phyloP scores from a whole-genome alignment of 1,139 yeast species.

The Diutina mesorugosa region DNA sequence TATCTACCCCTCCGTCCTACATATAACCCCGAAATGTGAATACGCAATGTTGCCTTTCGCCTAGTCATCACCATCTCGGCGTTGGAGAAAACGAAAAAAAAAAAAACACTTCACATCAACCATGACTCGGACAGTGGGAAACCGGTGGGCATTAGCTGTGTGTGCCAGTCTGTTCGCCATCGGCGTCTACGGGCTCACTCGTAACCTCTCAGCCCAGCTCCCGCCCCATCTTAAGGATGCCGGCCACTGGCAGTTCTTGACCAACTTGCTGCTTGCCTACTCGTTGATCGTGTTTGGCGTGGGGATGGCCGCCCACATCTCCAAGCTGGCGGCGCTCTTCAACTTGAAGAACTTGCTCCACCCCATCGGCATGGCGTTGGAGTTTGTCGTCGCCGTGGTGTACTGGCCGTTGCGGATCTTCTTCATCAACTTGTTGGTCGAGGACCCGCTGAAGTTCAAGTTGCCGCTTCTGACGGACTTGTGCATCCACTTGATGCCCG shows the following conservation, averaged over 20 bases:
- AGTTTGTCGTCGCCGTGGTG: constrained; percentile 43
- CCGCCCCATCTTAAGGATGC: constrained; percentile 39
- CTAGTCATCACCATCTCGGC: not conserved
- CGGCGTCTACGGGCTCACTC: constrained; percentile 17
- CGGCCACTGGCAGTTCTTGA: constrained; percentile 58
- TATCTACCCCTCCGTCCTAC: not conserved
- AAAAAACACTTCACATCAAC: not conserved
- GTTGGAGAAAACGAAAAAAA: not conserved
- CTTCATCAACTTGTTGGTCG: constrained; percentile 24
- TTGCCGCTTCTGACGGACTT: constrained; percentile 42
- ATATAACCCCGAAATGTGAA: not conserved
- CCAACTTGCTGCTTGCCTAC: constrained; percentile 41
- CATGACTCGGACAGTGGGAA: constrained; percentile 13
- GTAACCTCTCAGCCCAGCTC: constrained; percentile 13
- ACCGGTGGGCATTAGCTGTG: constrained; percentile 14
- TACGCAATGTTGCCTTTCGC: not conserved
- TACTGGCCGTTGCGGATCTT: constrained; percentile 58
- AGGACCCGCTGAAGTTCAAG: constrained; percentile 16
- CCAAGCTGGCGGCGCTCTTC: constrained; percentile 12
- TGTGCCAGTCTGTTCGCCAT: constrained; percentile 16
- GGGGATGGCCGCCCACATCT: constrained; percentile 28
- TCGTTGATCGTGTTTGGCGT: constrained; percentile 31
- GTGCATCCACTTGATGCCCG: constrained; percentile 48
- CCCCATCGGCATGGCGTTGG: constrained; percentile 43
- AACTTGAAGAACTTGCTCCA: constrained; percentile 25